phyloP scores from a whole-genome alignment of 106 monocot species.

The Hemerocallis citrina region DNA sequence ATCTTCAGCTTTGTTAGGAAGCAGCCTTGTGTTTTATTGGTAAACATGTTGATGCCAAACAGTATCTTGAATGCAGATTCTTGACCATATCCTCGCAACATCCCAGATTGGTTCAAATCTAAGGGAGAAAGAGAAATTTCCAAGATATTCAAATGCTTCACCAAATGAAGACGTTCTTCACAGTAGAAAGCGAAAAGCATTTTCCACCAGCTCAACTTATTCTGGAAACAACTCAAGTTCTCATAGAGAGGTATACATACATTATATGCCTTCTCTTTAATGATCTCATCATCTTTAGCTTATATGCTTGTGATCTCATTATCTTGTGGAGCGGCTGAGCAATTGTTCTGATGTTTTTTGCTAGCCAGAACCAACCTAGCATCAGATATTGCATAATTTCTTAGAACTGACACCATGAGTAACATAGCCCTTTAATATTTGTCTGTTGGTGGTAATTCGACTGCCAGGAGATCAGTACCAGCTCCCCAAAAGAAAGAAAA shows the following conservation, averaged over 20 bases:
- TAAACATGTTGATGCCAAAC: not conserved
- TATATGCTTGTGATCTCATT: not conserved
- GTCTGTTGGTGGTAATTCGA: too few relatives aligned
- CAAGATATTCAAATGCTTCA: slow-evolving; percentile 8
- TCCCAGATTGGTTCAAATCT: slow-evolving; percentile 15
- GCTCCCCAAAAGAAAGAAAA: too few relatives aligned
- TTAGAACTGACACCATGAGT: too few relatives aligned
- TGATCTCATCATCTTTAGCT: not conserved
- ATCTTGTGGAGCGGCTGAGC: too few relatives aligned
- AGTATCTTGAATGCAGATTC: slow-evolving; percentile 13
- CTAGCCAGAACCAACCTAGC: too few relatives aligned
- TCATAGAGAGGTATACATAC: slow-evolving; percentile 6
- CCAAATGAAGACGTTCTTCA: slow-evolving; percentile 10
- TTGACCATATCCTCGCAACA: slow-evolving; percentile 11
- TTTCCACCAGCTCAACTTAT: not conserved
- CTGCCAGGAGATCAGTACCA: too few relatives aligned
- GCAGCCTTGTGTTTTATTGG: not conserved
- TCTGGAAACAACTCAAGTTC: not conserved
- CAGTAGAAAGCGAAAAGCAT: slow-evolving; percentile 19
- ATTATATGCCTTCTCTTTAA: not conserved
- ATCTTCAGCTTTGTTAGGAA: not conserved
- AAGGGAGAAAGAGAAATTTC: slow-evolving; percentile 9
- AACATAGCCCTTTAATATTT: too few relatives aligned
- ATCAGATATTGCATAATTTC: too few relatives aligned
- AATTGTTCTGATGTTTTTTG: too few relatives aligned